Evolutionary conservation across 345 rosid genomes (phyloP), one percentile per base, ranked within the genome.

Genomic region (Trapa incisa): DNA sequence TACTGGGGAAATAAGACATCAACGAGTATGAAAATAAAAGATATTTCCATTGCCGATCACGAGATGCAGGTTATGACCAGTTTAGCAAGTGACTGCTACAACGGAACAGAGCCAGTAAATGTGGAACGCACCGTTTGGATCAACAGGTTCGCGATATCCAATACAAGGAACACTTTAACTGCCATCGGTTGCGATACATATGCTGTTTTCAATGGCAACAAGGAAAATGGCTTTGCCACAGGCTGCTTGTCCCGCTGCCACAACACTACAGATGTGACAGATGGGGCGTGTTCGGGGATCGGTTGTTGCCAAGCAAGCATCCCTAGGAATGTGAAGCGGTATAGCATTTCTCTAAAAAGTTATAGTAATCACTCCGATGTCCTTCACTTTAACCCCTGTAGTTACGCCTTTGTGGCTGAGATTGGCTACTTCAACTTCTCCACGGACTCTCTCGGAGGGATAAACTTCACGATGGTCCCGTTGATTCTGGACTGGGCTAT

Each of bases 291-390:
- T 45, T 45, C 47, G 1, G 84, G 84, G 1, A 39, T 75, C 2
- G 80, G 81, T 10, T 85, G 87, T 50, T 85, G 89, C 33, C 80
- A 85, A 37, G 73, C 78, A 6, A 22, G 78, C 11, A 72, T 85
- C 61, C 78, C 85, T 0, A 60, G 57, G 36, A 73, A 70, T 29
- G 63, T 79, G 62, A 60, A 0, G 5, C 53, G 17, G 1, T 61
- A 67, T 29, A 45, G 15, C 22, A 54, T 60, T 0, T 0, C 1
- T 5, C 15, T 71, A 5, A 0, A 0, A 0, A 72, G 80, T 48
- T 37, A 35, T 32, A 0, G 6, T 2, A 65, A 72, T 37, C 72
- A 76, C 60, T 5, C 5, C 0, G 3, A 37, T 1, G 64, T 71
- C 5, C n/a, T 64, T 37, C 56, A 29, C 4, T 79, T 73, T 64